phyloP scores from a whole-genome alignment of 345 rosid genomes.

The Corymbia maculata region DNA sequence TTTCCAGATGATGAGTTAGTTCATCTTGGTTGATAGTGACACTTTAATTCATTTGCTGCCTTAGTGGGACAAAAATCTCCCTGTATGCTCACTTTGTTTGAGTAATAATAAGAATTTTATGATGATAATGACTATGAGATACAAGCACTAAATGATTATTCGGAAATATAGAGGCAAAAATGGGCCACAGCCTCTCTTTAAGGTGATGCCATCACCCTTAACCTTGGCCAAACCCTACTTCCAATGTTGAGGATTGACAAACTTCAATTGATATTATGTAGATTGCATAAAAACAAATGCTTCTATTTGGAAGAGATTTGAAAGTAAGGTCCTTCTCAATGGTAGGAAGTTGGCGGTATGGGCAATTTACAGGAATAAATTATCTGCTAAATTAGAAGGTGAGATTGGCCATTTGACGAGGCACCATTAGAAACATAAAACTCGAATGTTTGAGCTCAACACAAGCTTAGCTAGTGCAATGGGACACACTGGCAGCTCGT shows the following conservation, averaged over 20 bases:
- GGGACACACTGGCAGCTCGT: accelerated
- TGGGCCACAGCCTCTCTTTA: neutral
- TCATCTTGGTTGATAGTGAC: accelerated
- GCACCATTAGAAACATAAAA: neutral
- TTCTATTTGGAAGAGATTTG: neutral
- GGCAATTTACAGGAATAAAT: neutral
- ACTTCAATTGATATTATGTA: neutral
- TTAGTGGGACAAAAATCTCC: neutral
- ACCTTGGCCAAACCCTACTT: neutral
- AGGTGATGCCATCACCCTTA: neutral
- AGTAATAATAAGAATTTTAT: neutral
- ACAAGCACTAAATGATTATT: neutral
- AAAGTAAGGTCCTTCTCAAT: neutral
- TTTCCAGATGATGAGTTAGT: neutral
- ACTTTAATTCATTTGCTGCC: neutral
- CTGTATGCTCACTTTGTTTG: too few relatives aligned
- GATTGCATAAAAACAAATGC: neutral
- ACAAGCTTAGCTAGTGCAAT: neutral
- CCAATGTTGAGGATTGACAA: neutral
- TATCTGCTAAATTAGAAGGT: neutral
- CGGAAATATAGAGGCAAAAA: neutral
- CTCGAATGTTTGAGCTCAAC: neutral
- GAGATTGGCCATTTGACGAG: neutral
- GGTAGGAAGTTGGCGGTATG: accelerated
- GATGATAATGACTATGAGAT: neutral